Evolutionary conservation across 331 rosid genomes (phyloP).

Genomic region (Prunus yedoensis): DNA sequence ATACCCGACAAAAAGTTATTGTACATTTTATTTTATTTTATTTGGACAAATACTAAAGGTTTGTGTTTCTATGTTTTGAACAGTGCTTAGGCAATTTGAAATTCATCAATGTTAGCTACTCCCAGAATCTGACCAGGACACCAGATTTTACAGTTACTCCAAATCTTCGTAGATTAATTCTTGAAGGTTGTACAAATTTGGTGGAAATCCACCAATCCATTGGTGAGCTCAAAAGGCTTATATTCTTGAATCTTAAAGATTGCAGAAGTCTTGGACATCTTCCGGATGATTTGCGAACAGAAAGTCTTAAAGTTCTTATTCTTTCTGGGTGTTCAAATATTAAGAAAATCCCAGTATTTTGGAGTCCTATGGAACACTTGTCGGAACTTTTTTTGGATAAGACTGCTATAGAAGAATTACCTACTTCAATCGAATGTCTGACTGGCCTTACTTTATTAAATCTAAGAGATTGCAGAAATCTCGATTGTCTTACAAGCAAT

Average conservation of each 20-base stretch:
- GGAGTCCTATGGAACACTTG: background rate
- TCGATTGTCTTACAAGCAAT: background rate
- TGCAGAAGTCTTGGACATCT: background rate
- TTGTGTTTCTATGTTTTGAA: background rate
- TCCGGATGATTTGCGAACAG: background rate
- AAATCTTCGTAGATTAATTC: background rate
- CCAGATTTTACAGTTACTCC: constrained; percentile 5
- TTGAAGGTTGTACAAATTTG: constrained; percentile 1
- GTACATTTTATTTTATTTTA: background rate
- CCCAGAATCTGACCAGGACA: background rate
- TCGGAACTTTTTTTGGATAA: background rate
- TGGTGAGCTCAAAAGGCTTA: background rate
- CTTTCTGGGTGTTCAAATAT: constrained; percentile 9
- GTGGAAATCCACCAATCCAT: background rate
- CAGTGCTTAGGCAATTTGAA: background rate
- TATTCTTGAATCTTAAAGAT: background rate
- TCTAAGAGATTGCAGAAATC: background rate
- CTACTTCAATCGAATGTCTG: background rate
- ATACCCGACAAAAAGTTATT: background rate
- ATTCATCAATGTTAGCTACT: background rate
- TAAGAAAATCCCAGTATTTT: background rate
- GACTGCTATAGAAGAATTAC: background rate
- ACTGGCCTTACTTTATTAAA: background rate
- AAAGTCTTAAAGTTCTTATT: background rate
- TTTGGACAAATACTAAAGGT: no score